phyloP scores from a whole-genome alignment of 345 rosid species.

The Brassica cretica region DNA sequence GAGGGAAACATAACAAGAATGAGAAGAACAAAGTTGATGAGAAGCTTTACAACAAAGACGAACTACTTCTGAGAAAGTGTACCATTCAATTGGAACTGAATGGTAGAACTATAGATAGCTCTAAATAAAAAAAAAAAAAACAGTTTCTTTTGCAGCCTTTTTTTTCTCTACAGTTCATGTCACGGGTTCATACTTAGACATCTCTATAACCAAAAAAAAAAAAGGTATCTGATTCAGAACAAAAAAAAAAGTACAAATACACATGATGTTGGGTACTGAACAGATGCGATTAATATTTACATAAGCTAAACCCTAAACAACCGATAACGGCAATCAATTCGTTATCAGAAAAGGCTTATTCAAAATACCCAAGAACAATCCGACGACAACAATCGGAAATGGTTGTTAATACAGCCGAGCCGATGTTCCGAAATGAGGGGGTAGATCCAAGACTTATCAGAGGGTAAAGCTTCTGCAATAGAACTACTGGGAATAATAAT shows the following conservation, averaged over 20 bases:
- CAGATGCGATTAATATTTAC: background rate
- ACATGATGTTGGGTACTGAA: slow-evolving; percentile 2
- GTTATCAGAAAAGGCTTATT: background rate
- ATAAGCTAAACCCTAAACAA: slow-evolving; percentile 6
- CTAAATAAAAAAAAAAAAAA: background rate
- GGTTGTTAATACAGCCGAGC: background rate
- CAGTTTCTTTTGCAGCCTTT: background rate
- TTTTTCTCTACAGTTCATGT: background rate
- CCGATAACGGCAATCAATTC: slow-evolving; percentile 1
- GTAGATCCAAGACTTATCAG: slow-evolving; percentile 13
- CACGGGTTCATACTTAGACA: background rate
- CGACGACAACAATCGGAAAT: background rate
- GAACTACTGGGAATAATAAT: background rate
- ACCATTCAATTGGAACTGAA: background rate
- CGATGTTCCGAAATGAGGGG: slow-evolving; percentile 17
- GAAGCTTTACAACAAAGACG: background rate
- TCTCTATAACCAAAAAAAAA: background rate
- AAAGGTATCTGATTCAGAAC: background rate
- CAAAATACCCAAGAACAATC: background rate
- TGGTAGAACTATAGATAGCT: background rate
- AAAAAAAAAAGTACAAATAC: background rate
- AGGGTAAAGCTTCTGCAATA: background rate
- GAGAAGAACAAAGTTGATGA: background rate
- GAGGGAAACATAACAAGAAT: background rate
- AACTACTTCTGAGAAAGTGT: background rate